Evolutionary conservation across 768 basidiomycete species (phyloP), one percentile per base, ranked within the genome.

Genomic region (Royoungia palumana): DNA sequence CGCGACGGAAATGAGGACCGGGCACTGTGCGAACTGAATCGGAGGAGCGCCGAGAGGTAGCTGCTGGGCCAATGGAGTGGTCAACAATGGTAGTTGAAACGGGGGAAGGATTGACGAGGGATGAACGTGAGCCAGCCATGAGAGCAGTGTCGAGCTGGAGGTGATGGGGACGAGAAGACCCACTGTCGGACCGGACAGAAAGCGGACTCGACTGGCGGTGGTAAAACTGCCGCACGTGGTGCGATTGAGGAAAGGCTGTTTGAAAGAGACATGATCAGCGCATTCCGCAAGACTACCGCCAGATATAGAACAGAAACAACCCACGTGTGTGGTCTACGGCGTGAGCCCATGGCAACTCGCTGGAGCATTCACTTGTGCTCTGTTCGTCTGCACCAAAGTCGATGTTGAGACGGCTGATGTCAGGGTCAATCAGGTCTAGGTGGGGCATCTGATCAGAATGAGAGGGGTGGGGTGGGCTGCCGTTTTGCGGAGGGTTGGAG

Each of bases 1-100:
- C 83, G 40, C 83, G 78, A 47, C 81, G 80, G 52, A 77, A 72
- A 4, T 66, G 68, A 20, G 67, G 53, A 28, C 73, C 76, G 21
- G 85, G 82, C 39, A 82, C 71, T 3, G 82, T 83, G 50, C 80
- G 78, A 20, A 76, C 57, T 9, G 88, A 87, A 53, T 92, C 89
- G 6, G 83, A 81, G 5, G 87, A 90, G 49, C 82, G 78, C 39
- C 89, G 71, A 24, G 72, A 66, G 11, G 70, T 48, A 22, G 46
- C 56, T 24, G 60, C 49, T 22, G 42, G 28, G 21, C 58, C 49
- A 28, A 59, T 37, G 24, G 61, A 47, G 27, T 64, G 65, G 38
- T 79, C 76, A 35, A 70, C 63, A 25, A 70, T 46, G 40, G 69
- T 68, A 21, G 73, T 70, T 27, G 76, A 72, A n/a, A 65, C 67